A percentile compares a stretch with the other conserved stretches of the same genome.
Conservation (phyloP, 108 stramenopile genomes). For the Nannochloropsis granulata region DNA sequence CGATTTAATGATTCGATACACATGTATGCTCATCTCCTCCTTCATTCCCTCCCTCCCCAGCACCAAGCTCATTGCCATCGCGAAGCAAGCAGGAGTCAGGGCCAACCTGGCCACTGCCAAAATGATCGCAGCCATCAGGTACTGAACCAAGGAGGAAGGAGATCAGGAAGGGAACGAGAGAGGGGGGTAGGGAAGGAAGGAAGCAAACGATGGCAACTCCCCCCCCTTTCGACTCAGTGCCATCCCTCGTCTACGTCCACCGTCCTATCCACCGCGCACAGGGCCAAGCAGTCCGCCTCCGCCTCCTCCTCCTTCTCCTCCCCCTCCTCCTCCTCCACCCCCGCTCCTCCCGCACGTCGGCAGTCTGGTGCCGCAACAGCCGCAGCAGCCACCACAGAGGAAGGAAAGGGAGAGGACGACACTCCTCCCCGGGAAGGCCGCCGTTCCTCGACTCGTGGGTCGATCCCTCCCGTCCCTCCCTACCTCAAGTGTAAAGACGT, state of each 20-base stretch:
- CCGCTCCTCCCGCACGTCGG: too few relatives aligned
- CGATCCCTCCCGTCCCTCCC: not conserved
- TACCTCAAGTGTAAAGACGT: not conserved
- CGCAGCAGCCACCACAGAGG: too few relatives aligned
- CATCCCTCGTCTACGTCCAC: too few relatives aligned
- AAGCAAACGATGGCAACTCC: not conserved
- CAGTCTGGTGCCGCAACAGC: too few relatives aligned
- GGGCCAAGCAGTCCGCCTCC: too few relatives aligned
- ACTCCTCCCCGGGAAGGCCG: not conserved
- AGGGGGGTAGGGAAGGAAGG: not conserved
- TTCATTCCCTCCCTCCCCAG: not conserved
- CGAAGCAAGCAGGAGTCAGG: not conserved
- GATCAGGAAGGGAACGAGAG: not conserved
- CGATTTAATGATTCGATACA: too few relatives aligned
- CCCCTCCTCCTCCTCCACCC: too few relatives aligned
- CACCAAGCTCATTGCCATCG: not conserved
- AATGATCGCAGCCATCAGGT: not conserved
- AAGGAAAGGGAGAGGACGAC: not conserved
- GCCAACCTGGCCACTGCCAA: not conserved
- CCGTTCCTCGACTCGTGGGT: not conserved
- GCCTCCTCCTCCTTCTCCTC: too few relatives aligned
- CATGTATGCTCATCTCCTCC: not conserved
- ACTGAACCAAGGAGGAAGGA: not conserved
- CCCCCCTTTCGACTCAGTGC: too few relatives aligned
- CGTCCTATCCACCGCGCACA: too few relatives aligned